Evolutionary conservation across 495 filamentous ascomycete species (phyloP), one percentile per base, ranked within the genome.

Genomic region (Talaromyces liani): DNA sequence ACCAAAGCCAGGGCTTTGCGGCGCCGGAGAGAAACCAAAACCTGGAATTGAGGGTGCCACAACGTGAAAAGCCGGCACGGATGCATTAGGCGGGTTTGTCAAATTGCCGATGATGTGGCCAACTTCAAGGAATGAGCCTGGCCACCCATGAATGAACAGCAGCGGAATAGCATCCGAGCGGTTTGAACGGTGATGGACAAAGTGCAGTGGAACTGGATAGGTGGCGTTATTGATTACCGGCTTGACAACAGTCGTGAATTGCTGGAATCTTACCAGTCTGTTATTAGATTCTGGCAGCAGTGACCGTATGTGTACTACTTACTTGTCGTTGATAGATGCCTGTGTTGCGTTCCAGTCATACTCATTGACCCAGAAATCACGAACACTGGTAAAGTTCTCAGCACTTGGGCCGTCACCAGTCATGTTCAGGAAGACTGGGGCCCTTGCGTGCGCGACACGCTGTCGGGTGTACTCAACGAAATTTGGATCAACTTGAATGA

Each of bases 71-170:
- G 33, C 33, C 9, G 33, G 33, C 7, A 68, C 66, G 22, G 65
- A 58, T 9, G 69, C 63, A n/a, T 64, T 64, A 4, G 66, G 36
- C 3, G 60, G 60, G 45, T 68, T 58, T 12, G 64, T 65, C 12
- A 77, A 66, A 53, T 45, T 57, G 9, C 57, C 45, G 2, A 77
- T 68, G 33, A 76, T 63, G n/a, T 70, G 65, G 10, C 24, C 41
- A 57, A 73, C 71, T 61, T 77, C 75, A 54, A 69, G 39, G 65
- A 78, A 77, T 20, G 67, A 69, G 36, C 76, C 73, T 14, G 76
- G 74, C 76, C 74, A 77, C 57, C 74, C 74, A 63, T 77, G 75
- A 7, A 72, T 49, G 45, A 73, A 67, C 33, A 34, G 33, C 33
- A 34, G 33, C 33, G 33, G 33, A 34, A 34, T 34, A 2, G 33